Evolutionary conservation across 2,329 filamentous ascomycete genomes (phyloP).

Genomic region (Myrmaecium sp.): DNA sequence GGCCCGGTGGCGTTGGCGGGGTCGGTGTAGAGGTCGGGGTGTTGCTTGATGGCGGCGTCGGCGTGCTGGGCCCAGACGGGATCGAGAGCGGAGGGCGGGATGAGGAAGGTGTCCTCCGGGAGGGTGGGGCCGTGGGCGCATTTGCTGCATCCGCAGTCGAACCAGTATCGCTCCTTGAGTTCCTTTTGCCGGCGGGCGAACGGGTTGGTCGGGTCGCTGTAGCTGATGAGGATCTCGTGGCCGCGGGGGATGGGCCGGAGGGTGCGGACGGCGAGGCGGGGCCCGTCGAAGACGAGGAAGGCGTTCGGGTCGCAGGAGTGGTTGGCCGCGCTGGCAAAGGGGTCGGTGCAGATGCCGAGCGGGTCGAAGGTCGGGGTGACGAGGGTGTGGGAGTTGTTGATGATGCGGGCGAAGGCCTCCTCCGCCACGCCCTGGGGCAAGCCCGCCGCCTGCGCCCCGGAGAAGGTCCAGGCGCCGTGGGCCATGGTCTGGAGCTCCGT

Average conservation of each 20-base stretch:
- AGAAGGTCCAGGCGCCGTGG: conserved; percentile 37
- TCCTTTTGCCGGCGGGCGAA: conserved; percentile 33
- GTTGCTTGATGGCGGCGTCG: conserved; percentile 8
- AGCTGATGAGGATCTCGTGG: conserved; percentile 45
- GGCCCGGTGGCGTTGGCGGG: conserved; percentile 7
- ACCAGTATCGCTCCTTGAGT: conserved; percentile 39
- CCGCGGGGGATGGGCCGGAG: conserved; percentile 34
- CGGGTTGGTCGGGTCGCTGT: conserved; percentile 40
- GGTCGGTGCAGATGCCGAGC: conserved; percentile 42
- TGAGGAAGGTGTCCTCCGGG: conserved; percentile 25
- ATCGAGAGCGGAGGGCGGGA: conserved; percentile 13
- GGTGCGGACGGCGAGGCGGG: conserved; percentile 32
- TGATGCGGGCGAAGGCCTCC: conserved; percentile 25
- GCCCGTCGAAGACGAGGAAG: conserved; percentile 38
- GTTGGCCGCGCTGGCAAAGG: conserved; percentile 37
- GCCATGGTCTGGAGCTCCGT: conserved; percentile 35
- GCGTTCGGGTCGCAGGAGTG: conserved; percentile 47
- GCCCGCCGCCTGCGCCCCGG: conserved; percentile 22
- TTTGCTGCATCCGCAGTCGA: conserved; percentile 38
- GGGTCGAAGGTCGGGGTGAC: conserved; percentile 38
- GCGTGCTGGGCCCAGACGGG: conserved; percentile 10
- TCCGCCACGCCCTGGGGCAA: conserved; percentile 26
- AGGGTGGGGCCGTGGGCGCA: conserved; percentile 23
- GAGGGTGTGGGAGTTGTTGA: conserved; percentile 42
- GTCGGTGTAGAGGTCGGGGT: conserved; percentile 7